These are phyloP conservation scores for Evansstolkia leycettana DNA, from an alignment of 495 filamentous ascomycete genomes.

Conservation along the genomic window DNA sequence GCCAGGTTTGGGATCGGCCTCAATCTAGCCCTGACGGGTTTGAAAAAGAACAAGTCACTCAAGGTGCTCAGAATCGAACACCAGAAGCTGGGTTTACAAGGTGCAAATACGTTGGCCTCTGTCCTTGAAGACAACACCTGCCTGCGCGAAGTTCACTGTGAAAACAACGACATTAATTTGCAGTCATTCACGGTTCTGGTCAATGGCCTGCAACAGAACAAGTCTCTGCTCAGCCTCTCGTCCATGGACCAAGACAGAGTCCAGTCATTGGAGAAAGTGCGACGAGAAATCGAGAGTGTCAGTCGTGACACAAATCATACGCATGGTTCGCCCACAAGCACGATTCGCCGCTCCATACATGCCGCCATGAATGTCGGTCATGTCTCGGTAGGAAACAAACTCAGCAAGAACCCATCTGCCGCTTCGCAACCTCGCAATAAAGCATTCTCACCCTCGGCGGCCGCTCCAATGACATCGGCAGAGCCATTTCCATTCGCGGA, in stretches of 20 bases:
- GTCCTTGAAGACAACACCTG: constrained; percentile 55
- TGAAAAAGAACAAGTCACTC: constrained; percentile 64
- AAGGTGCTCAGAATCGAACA: constrained; percentile 66
- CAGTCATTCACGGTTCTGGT: constrained; percentile 68
- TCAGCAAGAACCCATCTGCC: constrained; percentile 20
- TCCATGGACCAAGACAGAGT: constrained; percentile 50
- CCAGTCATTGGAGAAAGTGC: constrained; percentile 50
- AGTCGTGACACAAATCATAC: constrained; percentile 23
- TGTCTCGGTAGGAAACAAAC: constrained; percentile 17
- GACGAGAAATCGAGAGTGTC: constrained; percentile 43
- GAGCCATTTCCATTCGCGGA: constrained; percentile 21
- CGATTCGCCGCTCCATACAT: constrained; percentile 35
- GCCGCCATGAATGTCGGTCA: constrained; percentile 25
- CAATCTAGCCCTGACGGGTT: constrained; percentile 60
- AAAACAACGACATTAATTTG: constrained; percentile 67
- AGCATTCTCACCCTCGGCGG: constrained; percentile 5
- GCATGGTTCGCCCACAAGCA: constrained; percentile 23
- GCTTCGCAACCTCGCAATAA: constrained; percentile 7
- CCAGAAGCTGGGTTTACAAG: constrained; percentile 50
- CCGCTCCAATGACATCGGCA: constrained; percentile 6
- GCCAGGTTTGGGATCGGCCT: constrained; percentile 74
- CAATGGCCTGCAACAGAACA: constrained; percentile 57
- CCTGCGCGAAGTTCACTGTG: constrained; percentile 60
- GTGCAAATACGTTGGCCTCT: constrained; percentile 66
- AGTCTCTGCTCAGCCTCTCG: constrained; percentile 51